Evolutionary conservation across 192 early-diverging fungal genomes (phyloP).

Genomic region (Lobosporangium transversale): DNA sequence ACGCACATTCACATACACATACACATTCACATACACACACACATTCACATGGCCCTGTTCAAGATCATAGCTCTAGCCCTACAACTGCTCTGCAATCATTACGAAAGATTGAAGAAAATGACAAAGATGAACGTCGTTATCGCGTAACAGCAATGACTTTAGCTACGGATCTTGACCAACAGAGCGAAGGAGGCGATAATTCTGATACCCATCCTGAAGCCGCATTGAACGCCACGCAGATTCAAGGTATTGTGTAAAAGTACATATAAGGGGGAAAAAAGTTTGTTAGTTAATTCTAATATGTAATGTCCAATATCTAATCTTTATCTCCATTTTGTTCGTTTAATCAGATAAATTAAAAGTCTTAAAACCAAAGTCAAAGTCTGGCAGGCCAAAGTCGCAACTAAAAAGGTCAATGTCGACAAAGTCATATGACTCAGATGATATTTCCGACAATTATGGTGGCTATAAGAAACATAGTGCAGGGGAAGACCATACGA

Average conservation of each 20-base stretch:
- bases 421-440: conserved; percentile 39
- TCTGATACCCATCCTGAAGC: conserved; percentile 10
- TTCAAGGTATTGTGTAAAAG: conserved; percentile 32
- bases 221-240: conserved; percentile 25
- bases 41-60: not conserved
- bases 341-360: conserved; percentile 36
- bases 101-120: conserved; percentile 44
- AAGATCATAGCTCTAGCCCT: not conserved
- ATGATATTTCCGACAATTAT: conserved; percentile 51
- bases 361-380: conserved; percentile 20
- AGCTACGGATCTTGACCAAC: conserved; percentile 22
- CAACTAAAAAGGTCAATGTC: conserved; percentile 26
- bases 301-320: not conserved
- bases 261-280: no score
- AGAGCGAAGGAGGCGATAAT: conserved; percentile 21
- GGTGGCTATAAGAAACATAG: conserved; percentile 46
- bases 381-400: conserved; percentile 9
- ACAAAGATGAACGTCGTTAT: conserved; percentile 13
- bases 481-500: conserved; percentile 43
- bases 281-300: no score
- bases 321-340: not conserved
- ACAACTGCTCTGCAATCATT: conserved; percentile 22
- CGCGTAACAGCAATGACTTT: conserved; percentile 9
- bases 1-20: no score
- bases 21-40: conserved; percentile 3